phyloP scores from a whole-genome alignment of 2,329 filamentous ascomycete species.

The Trichoderma polysporum region DNA sequence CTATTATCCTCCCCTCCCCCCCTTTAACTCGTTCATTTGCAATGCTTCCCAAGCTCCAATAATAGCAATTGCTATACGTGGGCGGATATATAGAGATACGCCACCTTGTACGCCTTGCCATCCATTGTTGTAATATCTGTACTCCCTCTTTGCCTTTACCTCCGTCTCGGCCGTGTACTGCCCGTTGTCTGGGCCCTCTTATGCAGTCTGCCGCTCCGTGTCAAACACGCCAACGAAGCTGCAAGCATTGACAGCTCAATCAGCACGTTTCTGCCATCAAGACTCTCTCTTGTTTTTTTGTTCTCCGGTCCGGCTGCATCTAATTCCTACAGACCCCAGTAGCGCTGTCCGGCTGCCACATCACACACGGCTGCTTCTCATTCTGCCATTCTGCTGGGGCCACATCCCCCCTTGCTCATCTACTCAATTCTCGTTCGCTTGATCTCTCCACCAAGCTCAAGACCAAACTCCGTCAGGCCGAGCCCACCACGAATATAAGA shows the following conservation, averaged over 20 bases:
- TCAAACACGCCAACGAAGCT: conserved; percentile 16
- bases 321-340: conserved; percentile 17
- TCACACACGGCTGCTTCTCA: conserved; percentile 20
- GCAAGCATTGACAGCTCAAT: conserved; percentile 18
- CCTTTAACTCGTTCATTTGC: not conserved
- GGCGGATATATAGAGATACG: conserved; percentile 1
- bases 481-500: conserved; percentile 21
- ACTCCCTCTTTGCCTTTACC: not conserved
- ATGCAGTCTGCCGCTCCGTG: conserved; percentile 19
- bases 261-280: conserved; percentile 4
- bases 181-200: conserved; percentile 6
- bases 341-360: conserved; percentile 21
- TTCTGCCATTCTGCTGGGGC: conserved; percentile 8
- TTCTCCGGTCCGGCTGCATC: conserved; percentile 14
- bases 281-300: not conserved
- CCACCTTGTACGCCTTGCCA: conserved; percentile 8
- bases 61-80: not conserved
- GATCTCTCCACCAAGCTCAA: not conserved
- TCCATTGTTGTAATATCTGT: not conserved
- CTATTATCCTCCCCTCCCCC: not conserved
- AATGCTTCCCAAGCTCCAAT: not conserved
- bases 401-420: not conserved
- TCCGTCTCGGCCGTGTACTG: conserved; percentile 4
- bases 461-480: conserved; percentile 8
- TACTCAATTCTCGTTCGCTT: not conserved